Evolutionary conservation across 2,329 filamentous ascomycete genomes (phyloP), one percentile per base, ranked within the genome.

Genomic region (Penicillium vulpinum): DNA sequence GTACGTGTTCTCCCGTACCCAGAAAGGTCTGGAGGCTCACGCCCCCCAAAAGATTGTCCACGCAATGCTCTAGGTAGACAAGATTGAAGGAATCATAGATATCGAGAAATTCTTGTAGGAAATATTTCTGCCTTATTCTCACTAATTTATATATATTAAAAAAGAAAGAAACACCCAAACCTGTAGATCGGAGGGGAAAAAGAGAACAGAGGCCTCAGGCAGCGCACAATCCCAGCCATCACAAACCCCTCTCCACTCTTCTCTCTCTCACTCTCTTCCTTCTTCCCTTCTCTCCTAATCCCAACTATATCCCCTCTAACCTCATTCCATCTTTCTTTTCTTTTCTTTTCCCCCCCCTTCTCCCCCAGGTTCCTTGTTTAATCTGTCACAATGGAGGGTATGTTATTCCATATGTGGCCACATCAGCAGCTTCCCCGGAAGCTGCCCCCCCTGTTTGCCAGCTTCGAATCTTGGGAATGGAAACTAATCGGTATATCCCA

Each of bases 311-410:
- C 71, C 69, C 70, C 69, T 71, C 68, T 70, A 70, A 67, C 73
- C 73, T 70, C 72, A 70, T 68, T 72, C 67, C 73, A 71, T 70
- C 69, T 72, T 58, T 65, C 60, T 59, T 58, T 68, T 64, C 65
- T 68, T 69, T 69, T 68, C 64, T 66, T 69, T 69, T 68, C 64
- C 65, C 67, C 64, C 61, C 64, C 66, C 63, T 66, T 68, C 63
- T 64, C 69, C 64, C 61, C 62, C 61, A 60, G 63, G 63, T 65
- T 62, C 51, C 43, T 50, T 47, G 47, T 56, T 48, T 59, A 59
- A 49, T 68, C 66, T 58, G 73, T 76, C 81, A 83, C 75, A 77
- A 86, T 86, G 84, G 84, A 88, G 81, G 85, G 85, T 88, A 85
- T 80, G 83, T 77, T 74, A 66, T 73, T 54, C 40, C 41, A n/a